These are phyloP conservation scores for Penicillium soppii DNA, from an alignment of 495 filamentous ascomycete genomes.

Conservation along the genomic window DNA sequence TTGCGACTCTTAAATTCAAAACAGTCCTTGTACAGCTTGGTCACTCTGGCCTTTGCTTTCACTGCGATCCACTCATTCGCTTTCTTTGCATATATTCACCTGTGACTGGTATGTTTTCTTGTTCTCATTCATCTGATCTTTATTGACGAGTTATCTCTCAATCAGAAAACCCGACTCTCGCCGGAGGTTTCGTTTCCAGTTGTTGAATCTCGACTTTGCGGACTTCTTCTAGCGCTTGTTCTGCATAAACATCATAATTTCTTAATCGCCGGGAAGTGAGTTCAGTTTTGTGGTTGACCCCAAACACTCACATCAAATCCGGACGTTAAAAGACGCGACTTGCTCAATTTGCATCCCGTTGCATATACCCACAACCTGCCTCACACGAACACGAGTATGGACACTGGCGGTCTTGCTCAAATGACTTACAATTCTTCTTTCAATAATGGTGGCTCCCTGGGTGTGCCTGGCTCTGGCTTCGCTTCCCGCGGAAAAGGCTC, in stretches of 20 bases:
- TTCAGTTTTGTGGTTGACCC: slow-evolving; percentile 34
- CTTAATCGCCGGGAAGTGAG: slow-evolving; percentile 33
- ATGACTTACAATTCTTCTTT: slow-evolving; percentile 87
- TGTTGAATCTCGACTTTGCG: slow-evolving; percentile 13
- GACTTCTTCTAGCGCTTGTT: slow-evolving; percentile 13
- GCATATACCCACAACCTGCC: slow-evolving; percentile 36
- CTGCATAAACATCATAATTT: slow-evolving; percentile 34
- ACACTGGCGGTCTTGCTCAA: slow-evolving; percentile 99
- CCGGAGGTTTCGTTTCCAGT: slow-evolving; percentile 11
- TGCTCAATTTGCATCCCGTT: slow-evolving; percentile 21
- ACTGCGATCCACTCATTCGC: slow-evolving; percentile 15
- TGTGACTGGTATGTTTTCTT: slow-evolving; percentile 22
- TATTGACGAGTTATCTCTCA: slow-evolving; percentile 10
- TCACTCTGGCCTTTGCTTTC: slow-evolving; percentile 15
- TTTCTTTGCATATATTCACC: slow-evolving; percentile 20
- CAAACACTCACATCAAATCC: slow-evolving; percentile 21
- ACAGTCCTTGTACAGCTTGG: slow-evolving; percentile 25
- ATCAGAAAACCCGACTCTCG: slow-evolving; percentile 19
- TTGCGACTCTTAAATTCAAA: slow-evolving; percentile 1
- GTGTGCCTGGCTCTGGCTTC: slow-evolving; percentile 73
- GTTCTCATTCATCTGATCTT: neutral
- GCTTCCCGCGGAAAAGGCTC: slow-evolving; percentile 79
- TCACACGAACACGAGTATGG: slow-evolving; percentile 69
- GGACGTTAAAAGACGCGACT: slow-evolving; percentile 18
- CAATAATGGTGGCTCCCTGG: slow-evolving; percentile 62